Conservation (phyloP, 1,284 basidiomycete genomes). For the Malassezia vespertilionis region DNA sequence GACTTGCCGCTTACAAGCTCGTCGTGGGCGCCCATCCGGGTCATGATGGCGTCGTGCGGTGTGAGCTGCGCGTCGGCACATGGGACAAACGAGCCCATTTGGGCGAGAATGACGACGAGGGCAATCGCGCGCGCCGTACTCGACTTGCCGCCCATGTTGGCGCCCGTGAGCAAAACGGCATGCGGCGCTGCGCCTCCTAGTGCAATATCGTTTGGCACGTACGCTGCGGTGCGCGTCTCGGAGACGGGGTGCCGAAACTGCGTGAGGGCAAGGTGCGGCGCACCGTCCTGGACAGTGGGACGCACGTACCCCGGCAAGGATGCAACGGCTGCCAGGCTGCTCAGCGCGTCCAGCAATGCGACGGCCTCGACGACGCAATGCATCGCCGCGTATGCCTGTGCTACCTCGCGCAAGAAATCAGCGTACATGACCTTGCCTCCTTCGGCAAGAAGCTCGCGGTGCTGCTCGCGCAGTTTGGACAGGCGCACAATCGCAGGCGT, state of each 20-base stretch:
- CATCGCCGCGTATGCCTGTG: constrained; percentile 23
- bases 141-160: constrained; percentile 57
- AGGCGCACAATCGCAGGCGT: constrained; percentile 62
- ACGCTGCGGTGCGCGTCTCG: constrained; percentile 23
- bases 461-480: constrained; percentile 64
- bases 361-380: constrained; percentile 26
- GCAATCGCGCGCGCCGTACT: constrained; percentile 49
- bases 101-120: constrained; percentile 49
- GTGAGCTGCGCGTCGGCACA: constrained; percentile 62
- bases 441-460: constrained; percentile 62
- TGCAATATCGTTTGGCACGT: constrained; percentile 34
- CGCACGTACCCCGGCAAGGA: constrained; percentile 22
- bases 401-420: constrained; percentile 21
- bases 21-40: constrained; percentile 74
- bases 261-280: constrained; percentile 21
- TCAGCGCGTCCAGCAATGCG: constrained; percentile 31
- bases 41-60: constrained; percentile 71
- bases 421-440: constrained; percentile 42
- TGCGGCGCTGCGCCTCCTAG: constrained; percentile 18
- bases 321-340: constrained; percentile 25
- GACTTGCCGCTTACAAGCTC: constrained; percentile 71
- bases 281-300: constrained; percentile 15
- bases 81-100: constrained; percentile 56
- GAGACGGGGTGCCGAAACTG: constrained; percentile 38
- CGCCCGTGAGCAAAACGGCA: constrained; percentile 38